These are phyloP conservation scores for Goffeauzyma gilvescens DNA, from an alignment of 768 basidiomycete species.

Conservation along the genomic window DNA sequence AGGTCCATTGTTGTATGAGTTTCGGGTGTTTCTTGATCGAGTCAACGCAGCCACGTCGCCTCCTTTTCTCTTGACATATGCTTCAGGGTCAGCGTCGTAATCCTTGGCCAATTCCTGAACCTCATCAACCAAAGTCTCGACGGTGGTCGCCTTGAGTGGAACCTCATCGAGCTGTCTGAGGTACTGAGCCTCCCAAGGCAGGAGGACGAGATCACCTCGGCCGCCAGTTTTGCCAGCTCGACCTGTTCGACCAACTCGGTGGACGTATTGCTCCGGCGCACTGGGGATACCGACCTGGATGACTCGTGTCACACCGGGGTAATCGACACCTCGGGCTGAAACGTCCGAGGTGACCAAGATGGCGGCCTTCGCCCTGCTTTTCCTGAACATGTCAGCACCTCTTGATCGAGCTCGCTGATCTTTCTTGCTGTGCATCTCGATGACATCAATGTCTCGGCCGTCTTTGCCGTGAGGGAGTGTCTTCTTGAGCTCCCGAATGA, in stretches of 20 bases:
- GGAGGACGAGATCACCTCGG: constrained; percentile 59
- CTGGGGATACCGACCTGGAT: constrained; percentile 74
- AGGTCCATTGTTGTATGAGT: no score
- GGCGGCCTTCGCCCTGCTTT: constrained; percentile 38
- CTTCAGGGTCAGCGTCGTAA: constrained; percentile 37
- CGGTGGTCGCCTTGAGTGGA: constrained; percentile 46
- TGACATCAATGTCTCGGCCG: constrained; percentile 40
- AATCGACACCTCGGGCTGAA: constrained; percentile 73
- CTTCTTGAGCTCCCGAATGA: constrained; percentile 41
- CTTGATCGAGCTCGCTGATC: constrained; percentile 42
- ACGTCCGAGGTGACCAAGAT: constrained; percentile 73
- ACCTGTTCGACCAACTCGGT: constrained; percentile 70
- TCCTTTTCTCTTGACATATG: no score
- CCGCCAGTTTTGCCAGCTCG: constrained; percentile 43
- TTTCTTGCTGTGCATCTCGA: constrained; percentile 68
- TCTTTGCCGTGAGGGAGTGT: constrained; percentile 40
- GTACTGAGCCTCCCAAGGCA: constrained; percentile 61
- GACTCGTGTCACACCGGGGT: constrained; percentile 69
- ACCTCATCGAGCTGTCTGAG: constrained; percentile 46
- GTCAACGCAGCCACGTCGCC: no score
- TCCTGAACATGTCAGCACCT: constrained; percentile 45
- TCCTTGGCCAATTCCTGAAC: constrained; percentile 37
- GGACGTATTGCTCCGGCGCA: constrained; percentile 54
- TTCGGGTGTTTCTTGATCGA: no score
- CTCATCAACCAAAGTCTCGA: constrained; percentile 38